Base-by-base conservation (phyloP, 2,329 filamentous ascomycete genomes). In the Microthyrium microscopicum region DNA sequence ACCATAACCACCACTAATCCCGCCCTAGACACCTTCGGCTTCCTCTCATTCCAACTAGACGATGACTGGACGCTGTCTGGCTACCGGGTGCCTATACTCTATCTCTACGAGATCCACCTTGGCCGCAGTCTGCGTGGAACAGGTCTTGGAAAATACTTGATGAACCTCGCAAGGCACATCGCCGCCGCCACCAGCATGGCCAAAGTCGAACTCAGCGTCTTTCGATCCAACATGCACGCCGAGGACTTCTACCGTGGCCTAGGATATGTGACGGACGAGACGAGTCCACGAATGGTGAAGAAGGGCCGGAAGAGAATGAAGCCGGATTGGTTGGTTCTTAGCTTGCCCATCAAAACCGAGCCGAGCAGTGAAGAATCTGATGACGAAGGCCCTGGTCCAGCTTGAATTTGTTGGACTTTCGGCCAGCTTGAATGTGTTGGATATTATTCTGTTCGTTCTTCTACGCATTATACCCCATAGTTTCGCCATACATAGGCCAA, bases 31-130 rank as follows among this genome's bases (percentile, higher is more conserved):
- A 16, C 9, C 15, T 8, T 18, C 27, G 11, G 29, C 20, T 31
- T 33, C 20, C 31, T 33, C 21, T 33, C 30, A 11, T 13, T 31
- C 5, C 29, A 37, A 24, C n/a, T 26, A 9, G 35, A 37, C 12
- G 20, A 33, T 9, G 9, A 9, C 9, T n/a, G n/a, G n/a, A n/a
- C n/a, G n/a, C n/a, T n/a, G n/a, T n/a, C n/a, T n/a, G n/a, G n/a
- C n/a, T n/a, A n/a, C n/a, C n/a, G n/a, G n/a, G n/a, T n/a, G 15
- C 19, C 34, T 13, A 21, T 36, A 20, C 19, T 37, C 2, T 37
- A 37, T 15, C 21, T 37, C 24, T 37, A 37, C 24, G 35, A 37
- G 20, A 33, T 37, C 18, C 35, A 37, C 26, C 29, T 33, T 5
- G 17, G 15, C 5, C 21, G 22, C 5, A 5, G 18, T 3, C 7